Base-by-base conservation (phyloP, 2,329 filamentous ascomycete species). In the Beauveria varroae region DNA sequence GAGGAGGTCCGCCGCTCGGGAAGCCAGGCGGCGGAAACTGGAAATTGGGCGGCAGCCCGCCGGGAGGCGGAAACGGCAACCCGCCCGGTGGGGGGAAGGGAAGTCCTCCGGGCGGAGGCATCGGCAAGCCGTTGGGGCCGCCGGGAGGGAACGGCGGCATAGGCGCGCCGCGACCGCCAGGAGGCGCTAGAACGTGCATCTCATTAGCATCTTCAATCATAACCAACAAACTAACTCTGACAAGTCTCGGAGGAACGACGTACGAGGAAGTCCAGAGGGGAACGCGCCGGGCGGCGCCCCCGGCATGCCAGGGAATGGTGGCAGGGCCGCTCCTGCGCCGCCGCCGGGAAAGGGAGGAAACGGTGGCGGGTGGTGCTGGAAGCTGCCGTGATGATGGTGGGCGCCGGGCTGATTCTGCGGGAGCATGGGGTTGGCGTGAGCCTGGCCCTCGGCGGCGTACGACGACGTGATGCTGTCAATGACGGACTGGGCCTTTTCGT, bases 401-500 rank as follows among this genome's bases (percentile, higher is more conserved):
- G 43, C 47, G 65, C 81, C 81, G 55, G 84, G 84, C 71, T 87
- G 86, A 75, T 86, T 86, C 70, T 86, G 84, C 12, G 81, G 83
- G 54, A 93, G 85, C 86, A 95, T 91, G 57, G 90, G 93, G 75
- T 96, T 97, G 64, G 86, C 86, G 70, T 87, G 86, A 65, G 88
- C 86, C 75, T 97, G 92, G 69, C 95, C 95, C 78, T 96, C 95
- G 68, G 91, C 92, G 65, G 90, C 91, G 78, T 99, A 98, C 44
- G 93, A 96, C 49, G 87, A 91, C 47, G 95, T 98, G 76, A 99
- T 99, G 68, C 89, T 93, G 79, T 99, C 95, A 73, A 99, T 99
- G 68, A 99, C 95, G 55, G 90, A 95, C 77, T 99, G 95, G 63
- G 95, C 93, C 79, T 98, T 96, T 78, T 98, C 95, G 76, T 97